These are phyloP conservation scores for Wakefieldia striispora DNA, from an alignment of 768 basidiomycete species.

Conservation along the genomic window DNA sequence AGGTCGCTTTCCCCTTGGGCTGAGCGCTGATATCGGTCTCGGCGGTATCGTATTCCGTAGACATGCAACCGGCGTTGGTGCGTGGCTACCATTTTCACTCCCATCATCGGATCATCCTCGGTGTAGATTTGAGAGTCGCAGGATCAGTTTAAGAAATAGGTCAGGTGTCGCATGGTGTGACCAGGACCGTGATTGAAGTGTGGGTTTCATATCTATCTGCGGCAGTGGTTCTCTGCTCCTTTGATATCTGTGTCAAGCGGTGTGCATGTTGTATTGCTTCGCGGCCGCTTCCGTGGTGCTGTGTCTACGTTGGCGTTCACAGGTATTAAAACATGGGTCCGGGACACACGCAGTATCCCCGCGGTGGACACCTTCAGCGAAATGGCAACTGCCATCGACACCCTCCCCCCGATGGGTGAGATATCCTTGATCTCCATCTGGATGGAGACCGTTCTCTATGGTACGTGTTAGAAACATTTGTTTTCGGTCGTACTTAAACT, in stretches of 20 bases:
- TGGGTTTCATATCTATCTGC: too few relatives aligned
- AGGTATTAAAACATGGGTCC: conserved; percentile 1
- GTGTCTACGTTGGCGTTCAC: neutral
- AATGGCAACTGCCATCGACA: neutral
- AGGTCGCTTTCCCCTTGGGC: too few relatives aligned
- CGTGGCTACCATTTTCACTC: too few relatives aligned
- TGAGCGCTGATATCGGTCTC: too few relatives aligned
- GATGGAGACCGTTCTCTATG: conserved; percentile 18
- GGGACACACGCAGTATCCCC: neutral
- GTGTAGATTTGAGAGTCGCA: too few relatives aligned
- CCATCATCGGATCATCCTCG: too few relatives aligned
- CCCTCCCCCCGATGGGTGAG: conserved; percentile 10
- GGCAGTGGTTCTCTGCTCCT: neutral
- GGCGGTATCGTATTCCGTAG: too few relatives aligned
- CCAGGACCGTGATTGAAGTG: too few relatives aligned
- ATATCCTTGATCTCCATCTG: conserved; percentile 16
- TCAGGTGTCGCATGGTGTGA: too few relatives aligned
- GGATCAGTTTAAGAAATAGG: too few relatives aligned
- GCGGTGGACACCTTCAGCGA: neutral
- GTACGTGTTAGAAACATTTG: neutral
- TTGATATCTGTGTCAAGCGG: neutral
- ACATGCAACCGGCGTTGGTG: too few relatives aligned
- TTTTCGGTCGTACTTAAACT: neutral
- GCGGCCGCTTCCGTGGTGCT: neutral
- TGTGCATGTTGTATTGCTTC: neutral